Conservation (phyloP, 2,329 filamentous ascomycete species). For the Pezicula carpinea region DNA sequence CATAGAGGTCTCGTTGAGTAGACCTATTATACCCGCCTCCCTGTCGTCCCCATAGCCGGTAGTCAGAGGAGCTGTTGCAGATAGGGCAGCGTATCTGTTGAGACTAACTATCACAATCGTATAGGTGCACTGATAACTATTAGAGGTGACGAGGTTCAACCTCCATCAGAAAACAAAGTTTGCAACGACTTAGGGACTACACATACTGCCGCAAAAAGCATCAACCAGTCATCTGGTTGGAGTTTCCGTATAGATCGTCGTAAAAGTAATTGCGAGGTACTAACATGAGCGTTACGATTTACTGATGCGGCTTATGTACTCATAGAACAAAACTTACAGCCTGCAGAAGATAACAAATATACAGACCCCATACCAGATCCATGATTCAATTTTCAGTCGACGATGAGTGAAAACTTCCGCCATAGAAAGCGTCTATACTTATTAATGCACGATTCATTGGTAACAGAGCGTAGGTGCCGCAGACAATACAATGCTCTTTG, state of each 20-base stretch:
- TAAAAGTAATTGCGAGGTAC: neutral
- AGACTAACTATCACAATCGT: neutral
- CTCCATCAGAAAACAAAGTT: neutral
- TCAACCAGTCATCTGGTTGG: neutral
- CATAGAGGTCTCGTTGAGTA: neutral
- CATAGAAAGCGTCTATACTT: too few relatives aligned
- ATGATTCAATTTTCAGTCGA: neutral
- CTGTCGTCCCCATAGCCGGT: neutral
- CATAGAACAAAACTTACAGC: neutral
- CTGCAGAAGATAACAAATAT: neutral
- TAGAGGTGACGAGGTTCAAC: neutral
- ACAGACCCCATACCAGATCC: neutral
- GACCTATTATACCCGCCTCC: neutral
- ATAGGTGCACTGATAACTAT: neutral
- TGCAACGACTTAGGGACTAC: neutral
- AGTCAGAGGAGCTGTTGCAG: neutral
- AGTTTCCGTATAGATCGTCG: neutral
- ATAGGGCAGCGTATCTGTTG: neutral
- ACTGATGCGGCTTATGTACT: neutral
- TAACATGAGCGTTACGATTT: neutral
- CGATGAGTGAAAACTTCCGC: neutral
- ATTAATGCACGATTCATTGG: too few relatives aligned
- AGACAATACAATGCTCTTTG: too few relatives aligned
- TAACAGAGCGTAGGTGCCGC: too few relatives aligned
- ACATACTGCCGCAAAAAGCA: neutral